phyloP scores from a whole-genome alignment of 2,329 filamentous ascomycete species.

The Graphiopsis chlorocephala region DNA sequence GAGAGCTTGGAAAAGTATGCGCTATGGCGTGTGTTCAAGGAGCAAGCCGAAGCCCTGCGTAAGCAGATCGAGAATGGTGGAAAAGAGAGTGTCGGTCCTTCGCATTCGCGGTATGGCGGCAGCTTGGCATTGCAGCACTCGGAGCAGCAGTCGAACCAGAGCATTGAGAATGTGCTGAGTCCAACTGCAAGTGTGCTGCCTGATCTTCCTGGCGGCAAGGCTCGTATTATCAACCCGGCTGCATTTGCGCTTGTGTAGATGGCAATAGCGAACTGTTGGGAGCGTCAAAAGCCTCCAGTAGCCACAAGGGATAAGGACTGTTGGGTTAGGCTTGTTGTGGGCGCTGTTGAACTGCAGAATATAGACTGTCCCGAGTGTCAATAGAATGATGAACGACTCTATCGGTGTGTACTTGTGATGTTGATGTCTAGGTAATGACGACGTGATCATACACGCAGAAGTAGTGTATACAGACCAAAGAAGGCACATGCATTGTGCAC shows the following conservation, averaged over 20 bases:
- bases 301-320: no score
- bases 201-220: conserved; percentile 1
- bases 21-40: conserved; percentile 61
- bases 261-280: conserved; percentile 45
- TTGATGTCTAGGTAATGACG: no score
- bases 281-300: conserved; percentile 52
- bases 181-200: not conserved
- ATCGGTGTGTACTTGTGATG: no score
- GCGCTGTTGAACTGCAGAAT: no score
- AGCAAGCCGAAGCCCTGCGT: conserved; percentile 58
- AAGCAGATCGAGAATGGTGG: conserved; percentile 51
- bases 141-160: not conserved
- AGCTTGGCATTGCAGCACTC: not conserved
- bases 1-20: conserved; percentile 48
- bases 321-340: no score
- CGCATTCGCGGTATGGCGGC: not conserved
- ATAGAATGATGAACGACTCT: no score
- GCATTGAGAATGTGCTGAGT: not conserved
- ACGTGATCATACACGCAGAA: no score
- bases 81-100: not conserved
- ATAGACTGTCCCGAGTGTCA: no score
- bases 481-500: no score
- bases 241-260: conserved; percentile 8
- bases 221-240: conserved; percentile 1
- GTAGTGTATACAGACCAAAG: no score